phyloP scores from a whole-genome alignment of 306 rosid species.

The Aeschynomene evenia region DNA sequence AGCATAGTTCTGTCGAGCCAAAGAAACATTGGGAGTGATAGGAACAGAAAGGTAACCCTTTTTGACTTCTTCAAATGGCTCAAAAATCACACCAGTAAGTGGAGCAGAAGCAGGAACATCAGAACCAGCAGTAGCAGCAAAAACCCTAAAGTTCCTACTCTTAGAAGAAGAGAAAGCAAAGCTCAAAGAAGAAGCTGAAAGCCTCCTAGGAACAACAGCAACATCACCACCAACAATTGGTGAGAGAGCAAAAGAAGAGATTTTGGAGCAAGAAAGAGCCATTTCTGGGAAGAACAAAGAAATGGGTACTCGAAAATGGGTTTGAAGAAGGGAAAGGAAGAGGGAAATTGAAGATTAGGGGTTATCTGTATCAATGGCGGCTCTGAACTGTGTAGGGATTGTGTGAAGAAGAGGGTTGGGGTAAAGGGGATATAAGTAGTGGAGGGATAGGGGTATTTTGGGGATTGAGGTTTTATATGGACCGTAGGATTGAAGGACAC shows the following conservation, averaged over 20 bases:
- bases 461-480: not conserved
- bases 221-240: conserved; percentile 30
- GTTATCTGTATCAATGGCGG: not conserved
- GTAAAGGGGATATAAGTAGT: conserved; percentile 30
- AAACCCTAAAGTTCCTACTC: conserved; percentile 26
- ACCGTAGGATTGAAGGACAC: conserved; percentile 30
- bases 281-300: conserved; percentile 29
- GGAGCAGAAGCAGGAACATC: not conserved
- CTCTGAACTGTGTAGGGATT: not conserved
- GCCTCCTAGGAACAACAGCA: not conserved
- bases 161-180: not conserved
- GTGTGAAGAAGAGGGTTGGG: conserved; percentile 2
- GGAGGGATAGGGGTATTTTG: conserved; percentile 7
- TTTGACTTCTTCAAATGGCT: conserved; percentile 52
- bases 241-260: conserved; percentile 28
- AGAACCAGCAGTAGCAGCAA: conserved; percentile 23
- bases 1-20: conserved; percentile 45
- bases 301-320: not conserved
- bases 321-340: not conserved
- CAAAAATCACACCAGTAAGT: conserved; percentile 35
- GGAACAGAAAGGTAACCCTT: conserved; percentile 39
- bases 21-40: conserved; percentile 24
- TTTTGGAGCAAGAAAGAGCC: conserved; percentile 38
- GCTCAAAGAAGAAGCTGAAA: conserved; percentile 13
- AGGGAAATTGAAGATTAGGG: not conserved